Evolutionary conservation across 2,329 filamentous ascomycete species (phyloP).

Genomic region (Claviceps sp.): DNA sequence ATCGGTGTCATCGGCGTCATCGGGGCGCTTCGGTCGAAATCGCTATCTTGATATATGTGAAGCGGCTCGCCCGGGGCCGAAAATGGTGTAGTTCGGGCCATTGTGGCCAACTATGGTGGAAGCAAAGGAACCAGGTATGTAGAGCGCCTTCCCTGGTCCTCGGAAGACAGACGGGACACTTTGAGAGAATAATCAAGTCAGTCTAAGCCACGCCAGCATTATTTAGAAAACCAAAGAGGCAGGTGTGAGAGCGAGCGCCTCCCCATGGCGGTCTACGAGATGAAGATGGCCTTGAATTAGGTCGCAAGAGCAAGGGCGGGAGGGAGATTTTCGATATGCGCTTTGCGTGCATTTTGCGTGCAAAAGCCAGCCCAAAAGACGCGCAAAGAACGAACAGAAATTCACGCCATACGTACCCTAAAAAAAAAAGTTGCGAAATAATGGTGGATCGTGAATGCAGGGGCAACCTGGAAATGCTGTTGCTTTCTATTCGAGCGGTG

Average conservation of each 20-base stretch:
- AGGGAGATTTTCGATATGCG: too few species aligned
- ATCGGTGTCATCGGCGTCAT: conserved; percentile 16
- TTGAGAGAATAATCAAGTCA: not conserved
- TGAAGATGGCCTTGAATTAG: too few species aligned
- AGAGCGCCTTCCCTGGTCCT: conserved; percentile 1
- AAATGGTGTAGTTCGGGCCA: conserved; percentile 40
- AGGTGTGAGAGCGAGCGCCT: not conserved
- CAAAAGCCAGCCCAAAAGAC: not conserved
- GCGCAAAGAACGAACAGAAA: not conserved
- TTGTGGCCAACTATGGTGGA: conserved; percentile 24
- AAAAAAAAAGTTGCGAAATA: not conserved
- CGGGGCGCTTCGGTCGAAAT: conserved; percentile 29
- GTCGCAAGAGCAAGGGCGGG: not conserved
- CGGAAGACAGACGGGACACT: not conserved
- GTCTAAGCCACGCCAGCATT: not conserved
- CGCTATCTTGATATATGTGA: conserved; percentile 39
- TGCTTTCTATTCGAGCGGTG: not conserved
- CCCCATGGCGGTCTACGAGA: not conserved
- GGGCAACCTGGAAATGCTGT: not conserved
- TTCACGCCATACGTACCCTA: conserved; percentile 1
- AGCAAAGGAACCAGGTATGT: conserved; percentile 1
- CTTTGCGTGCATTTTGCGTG: not conserved
- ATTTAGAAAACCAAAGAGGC: not conserved
- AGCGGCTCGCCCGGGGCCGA: conserved; percentile 32
- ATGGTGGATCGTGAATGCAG: conserved; percentile 4